Percentiles rank a stretch among this genome's conserved stretches.
Evolutionary conservation across 2,329 filamentous ascomycete species (phyloP).

Genomic region (Aureobasidium subglaciale): DNA sequence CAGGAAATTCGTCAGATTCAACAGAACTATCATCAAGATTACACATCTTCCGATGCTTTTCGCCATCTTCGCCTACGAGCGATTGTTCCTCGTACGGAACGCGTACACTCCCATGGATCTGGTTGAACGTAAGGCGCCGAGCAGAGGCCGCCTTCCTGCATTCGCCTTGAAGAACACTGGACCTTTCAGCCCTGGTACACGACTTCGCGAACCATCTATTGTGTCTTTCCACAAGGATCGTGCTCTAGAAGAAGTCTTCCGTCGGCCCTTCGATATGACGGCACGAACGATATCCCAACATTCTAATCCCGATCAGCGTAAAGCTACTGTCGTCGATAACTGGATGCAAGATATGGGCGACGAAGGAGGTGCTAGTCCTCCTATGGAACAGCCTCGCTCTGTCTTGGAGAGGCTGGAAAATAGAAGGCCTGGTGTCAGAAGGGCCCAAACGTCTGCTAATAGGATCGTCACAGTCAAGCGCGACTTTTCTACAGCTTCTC

Average conservation of each 20-base stretch:
- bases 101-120: slow-evolving; percentile 80
- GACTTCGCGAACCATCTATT: slow-evolving; percentile 78
- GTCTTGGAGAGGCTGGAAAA: slow-evolving; percentile 53
- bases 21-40: slow-evolving; percentile 83
- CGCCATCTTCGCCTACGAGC: slow-evolving; percentile 81
- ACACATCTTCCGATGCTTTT: slow-evolving; percentile 87
- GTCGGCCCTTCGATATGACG: slow-evolving; percentile 58
- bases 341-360: slow-evolving; percentile 73
- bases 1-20: slow-evolving; percentile 72
- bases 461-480: slow-evolving; percentile 28
- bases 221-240: slow-evolving; percentile 84
- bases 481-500: slow-evolving; percentile 44
- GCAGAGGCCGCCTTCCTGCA: slow-evolving; percentile 25
- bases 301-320: slow-evolving; percentile 50
- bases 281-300: slow-evolving; percentile 46
- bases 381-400: slow-evolving; percentile 54
- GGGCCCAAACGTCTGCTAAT: slow-evolving; percentile 38
- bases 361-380: slow-evolving; percentile 48
- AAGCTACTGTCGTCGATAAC: slow-evolving; percentile 73
- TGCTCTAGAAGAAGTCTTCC: slow-evolving; percentile 86
- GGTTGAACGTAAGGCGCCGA: slow-evolving; percentile 55
- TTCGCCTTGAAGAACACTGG: slow-evolving; percentile 34
- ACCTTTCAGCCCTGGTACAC: slow-evolving; percentile 62
- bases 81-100: slow-evolving; percentile 63
- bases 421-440: slow-evolving; percentile 45